Evolutionary conservation across 1,284 basidiomycete species (phyloP).

Genomic region (Phellinidium pouzarii): DNA sequence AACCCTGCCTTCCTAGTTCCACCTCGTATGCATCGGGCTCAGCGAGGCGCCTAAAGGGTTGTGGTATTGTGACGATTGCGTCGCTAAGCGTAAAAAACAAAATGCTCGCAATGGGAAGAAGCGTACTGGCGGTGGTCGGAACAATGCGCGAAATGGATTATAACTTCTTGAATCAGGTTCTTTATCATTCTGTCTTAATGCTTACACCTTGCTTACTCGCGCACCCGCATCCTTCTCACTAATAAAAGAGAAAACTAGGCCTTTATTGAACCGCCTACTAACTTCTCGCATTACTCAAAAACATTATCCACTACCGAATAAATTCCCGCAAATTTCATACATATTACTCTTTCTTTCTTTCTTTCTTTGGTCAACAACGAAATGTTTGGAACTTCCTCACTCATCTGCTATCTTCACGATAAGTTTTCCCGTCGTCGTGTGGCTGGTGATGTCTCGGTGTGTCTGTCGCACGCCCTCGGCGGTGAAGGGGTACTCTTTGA

Average conservation of each 20-base stretch:
- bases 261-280: too few species aligned
- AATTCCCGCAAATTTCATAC: too few species aligned
- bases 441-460: conserved; percentile 74
- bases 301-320: too few species aligned
- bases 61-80: conserved; percentile 79
- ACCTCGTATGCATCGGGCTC: conserved; percentile 75
- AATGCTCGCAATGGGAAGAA: conserved; percentile 30
- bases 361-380: too few species aligned
- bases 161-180: not conserved
- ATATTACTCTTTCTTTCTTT: not conserved
- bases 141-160: conserved; percentile 18
- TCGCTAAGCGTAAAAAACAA: conserved; percentile 37
- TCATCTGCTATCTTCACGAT: conserved; percentile 53
- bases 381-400: not conserved
- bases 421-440: conserved; percentile 80
- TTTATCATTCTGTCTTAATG: not conserved
- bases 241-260: too few species aligned
- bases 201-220: not conserved
- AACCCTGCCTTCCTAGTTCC: conserved; percentile 82
- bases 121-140: conserved; percentile 29
- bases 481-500: conserved; percentile 79
- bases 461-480: conserved; percentile 74
- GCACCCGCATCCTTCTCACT: not conserved
- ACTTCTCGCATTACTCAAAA: too few species aligned
- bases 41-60: conserved; percentile 64